phyloP scores from a whole-genome alignment of 768 basidiomycete species.

The Lactarius hengduanensis region DNA sequence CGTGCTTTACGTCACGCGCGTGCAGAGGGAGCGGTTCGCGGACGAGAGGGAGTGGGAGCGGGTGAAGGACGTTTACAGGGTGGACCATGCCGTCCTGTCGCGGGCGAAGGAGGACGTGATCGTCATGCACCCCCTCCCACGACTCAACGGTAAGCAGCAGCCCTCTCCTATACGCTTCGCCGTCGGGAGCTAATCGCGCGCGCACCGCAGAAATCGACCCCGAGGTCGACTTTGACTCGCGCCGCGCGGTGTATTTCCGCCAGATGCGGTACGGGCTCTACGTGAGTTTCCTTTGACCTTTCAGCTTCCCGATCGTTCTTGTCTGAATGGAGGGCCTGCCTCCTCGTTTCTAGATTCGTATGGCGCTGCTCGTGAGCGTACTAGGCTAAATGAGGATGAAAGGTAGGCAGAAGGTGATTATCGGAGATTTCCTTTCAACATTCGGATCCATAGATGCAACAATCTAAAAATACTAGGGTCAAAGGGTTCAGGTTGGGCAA shows the following conservation, averaged over 20 bases:
- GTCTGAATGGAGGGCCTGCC: not conserved
- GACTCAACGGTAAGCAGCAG: constrained; percentile 69
- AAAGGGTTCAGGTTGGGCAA: not conserved
- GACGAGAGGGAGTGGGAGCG: constrained; percentile 80
- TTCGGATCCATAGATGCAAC: not conserved
- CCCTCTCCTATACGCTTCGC: not conserved
- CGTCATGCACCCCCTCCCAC: constrained; percentile 98
- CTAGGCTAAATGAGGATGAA: constrained; percentile 22
- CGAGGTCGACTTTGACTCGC: constrained; percentile 94
- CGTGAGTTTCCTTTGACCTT: constrained; percentile 51
- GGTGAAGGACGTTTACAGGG: constrained; percentile 88
- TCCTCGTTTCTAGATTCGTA: constrained; percentile 42
- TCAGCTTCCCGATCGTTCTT: not conserved
- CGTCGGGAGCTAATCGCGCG: constrained; percentile 14
- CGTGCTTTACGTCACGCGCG: constrained; percentile 93
- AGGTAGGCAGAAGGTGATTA: not conserved
- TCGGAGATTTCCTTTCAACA: constrained; percentile 1
- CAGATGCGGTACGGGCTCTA: constrained; percentile 99
- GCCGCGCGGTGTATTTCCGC: constrained; percentile 94
- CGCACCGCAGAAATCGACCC: constrained; percentile 86
- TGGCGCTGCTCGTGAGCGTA: constrained; percentile 53
- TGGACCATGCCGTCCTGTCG: constrained; percentile 92
- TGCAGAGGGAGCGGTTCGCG: constrained; percentile 93
- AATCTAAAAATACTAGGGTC: not conserved
- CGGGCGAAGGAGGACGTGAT: constrained; percentile 97